These are phyloP conservation scores for Kwoniella europaea DNA, from an alignment of 768 basidiomycete species.

Conservation along the genomic window DNA sequence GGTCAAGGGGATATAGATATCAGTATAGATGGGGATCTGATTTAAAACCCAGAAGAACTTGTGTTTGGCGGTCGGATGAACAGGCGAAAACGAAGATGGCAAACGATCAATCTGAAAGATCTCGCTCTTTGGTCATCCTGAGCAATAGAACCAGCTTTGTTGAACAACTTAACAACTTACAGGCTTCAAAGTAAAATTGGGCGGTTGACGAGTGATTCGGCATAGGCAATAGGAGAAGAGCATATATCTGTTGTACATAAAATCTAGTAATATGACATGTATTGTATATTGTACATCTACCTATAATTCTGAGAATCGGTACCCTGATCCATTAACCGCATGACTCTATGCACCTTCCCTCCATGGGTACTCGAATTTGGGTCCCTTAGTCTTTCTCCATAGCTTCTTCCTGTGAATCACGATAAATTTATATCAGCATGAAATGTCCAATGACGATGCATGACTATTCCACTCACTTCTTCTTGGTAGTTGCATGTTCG, in stretches of 20 bases:
- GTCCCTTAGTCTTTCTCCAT: conserved; percentile 57
- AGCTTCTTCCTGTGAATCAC: conserved; percentile 72
- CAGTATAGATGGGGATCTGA: too few relatives aligned
- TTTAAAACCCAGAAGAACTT: too few relatives aligned
- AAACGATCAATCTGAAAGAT: too few relatives aligned
- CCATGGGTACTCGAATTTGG: conserved; percentile 78
- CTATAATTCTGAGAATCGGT: neutral
- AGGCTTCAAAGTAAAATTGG: too few relatives aligned
- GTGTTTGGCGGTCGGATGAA: too few relatives aligned
- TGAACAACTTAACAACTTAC: too few relatives aligned
- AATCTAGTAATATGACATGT: neutral
- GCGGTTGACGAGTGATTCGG: too few relatives aligned
- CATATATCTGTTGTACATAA: neutral
- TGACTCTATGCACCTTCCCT: conserved; percentile 63
- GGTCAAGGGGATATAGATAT: conserved; percentile 37
- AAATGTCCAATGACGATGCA: too few relatives aligned
- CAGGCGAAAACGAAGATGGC: too few relatives aligned
- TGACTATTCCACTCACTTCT: conserved; percentile 70
- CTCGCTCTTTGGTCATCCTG: too few relatives aligned
- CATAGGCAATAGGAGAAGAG: neutral
- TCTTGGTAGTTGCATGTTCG: conserved; percentile 82
- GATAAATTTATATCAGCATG: too few relatives aligned
- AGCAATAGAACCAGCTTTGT: too few relatives aligned
- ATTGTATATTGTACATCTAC: neutral
- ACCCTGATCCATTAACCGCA: neutral